phyloP scores from a whole-genome alignment of 139 green algal genomes.

The Chlamydomonas sphaeroides region DNA sequence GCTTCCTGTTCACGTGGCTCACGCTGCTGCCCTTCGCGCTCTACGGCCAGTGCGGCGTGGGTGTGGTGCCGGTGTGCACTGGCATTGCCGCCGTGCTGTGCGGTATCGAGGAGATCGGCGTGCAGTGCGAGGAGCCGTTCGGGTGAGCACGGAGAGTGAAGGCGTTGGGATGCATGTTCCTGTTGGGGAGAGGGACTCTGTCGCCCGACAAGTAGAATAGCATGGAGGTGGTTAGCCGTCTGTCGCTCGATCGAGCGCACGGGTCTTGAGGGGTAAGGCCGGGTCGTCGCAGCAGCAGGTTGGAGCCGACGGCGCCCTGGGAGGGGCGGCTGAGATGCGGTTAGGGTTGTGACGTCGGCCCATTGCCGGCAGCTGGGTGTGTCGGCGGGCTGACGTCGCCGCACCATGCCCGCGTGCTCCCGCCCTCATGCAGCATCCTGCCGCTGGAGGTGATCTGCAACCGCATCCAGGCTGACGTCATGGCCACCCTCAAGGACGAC shows the following conservation, averaged over 20 bases:
- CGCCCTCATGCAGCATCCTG: slow-evolving; percentile 39
- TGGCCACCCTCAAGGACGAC: slow-evolving; percentile 55
- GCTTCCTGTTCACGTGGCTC: slow-evolving; percentile 84
- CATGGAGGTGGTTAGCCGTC: neutral
- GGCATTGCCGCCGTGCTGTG: slow-evolving; percentile 42
- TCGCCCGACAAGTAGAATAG: no score
- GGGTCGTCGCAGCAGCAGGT: no score
- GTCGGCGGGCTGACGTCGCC: neutral
- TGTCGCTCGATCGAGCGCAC: no score
- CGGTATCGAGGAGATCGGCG: slow-evolving; percentile 65
- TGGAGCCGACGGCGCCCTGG: no score
- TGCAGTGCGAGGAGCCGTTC: slow-evolving; percentile 60
- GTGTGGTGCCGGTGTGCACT: slow-evolving; percentile 33
- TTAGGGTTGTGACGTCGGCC: no score
- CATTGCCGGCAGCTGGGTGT: no score
- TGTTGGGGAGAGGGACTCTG: neutral
- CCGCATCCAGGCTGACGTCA: slow-evolving; percentile 54
- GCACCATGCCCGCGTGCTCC: neutral
- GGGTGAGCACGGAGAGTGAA: slow-evolving; percentile 18
- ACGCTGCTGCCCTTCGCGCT: slow-evolving; percentile 83
- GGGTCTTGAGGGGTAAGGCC: no score
- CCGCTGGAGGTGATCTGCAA: slow-evolving; percentile 50
- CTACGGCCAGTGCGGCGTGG: slow-evolving; percentile 47
- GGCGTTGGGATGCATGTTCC: no score
- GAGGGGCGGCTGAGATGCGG: no score